A percentile compares a stretch with the other conserved stretches of the same genome.
Conservation (phyloP, 73 alveolate species). For the Tetrahymena thermophila region DNA sequence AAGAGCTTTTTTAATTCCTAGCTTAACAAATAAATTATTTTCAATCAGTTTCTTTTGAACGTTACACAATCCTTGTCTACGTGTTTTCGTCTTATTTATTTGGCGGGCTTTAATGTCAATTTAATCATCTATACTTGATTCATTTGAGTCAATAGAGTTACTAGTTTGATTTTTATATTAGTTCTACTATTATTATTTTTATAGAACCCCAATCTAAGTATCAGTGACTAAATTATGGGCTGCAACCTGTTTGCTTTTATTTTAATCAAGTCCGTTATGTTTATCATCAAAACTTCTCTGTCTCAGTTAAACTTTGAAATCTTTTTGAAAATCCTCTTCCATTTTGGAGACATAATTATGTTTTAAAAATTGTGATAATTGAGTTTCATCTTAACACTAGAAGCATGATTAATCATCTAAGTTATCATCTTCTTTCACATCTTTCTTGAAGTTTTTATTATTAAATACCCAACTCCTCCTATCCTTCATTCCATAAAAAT, state of each 20-base stretch:
- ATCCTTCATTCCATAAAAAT: background rate
- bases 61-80: background rate
- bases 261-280: too few relatives aligned
- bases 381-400: background rate
- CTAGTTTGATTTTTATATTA: background rate
- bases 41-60: background rate
- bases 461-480: background rate
- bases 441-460: background rate
- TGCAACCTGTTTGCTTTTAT: background rate
- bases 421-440: background rate
- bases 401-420: background rate
- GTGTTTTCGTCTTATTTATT: background rate
- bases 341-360: background rate
- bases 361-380: background rate
- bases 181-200: background rate
- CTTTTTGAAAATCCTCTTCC: background rate
- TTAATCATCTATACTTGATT: background rate
- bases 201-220: background rate
- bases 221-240: background rate
- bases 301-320: too few relatives aligned
- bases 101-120: background rate
- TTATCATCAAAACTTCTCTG: background rate
- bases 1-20: background rate
- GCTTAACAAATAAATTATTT: background rate
- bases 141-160: background rate